Conservation (phyloP, 164 flowering plant species). For the Malania oleifera region DNA sequence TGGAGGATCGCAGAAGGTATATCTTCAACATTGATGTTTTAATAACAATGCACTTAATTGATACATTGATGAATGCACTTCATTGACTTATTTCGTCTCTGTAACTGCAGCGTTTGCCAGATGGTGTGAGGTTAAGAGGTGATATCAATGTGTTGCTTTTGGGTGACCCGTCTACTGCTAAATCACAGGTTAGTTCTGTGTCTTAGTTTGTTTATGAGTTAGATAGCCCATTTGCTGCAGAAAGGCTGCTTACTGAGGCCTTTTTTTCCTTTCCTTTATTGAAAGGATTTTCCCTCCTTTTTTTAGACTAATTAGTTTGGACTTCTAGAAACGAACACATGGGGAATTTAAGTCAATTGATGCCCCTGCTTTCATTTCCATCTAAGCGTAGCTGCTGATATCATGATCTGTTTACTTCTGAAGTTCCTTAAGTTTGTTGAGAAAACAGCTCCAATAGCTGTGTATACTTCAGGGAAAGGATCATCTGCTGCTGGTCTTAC, state of each 20-base stretch:
- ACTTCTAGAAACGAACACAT: not conserved
- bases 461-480: conserved; percentile 98
- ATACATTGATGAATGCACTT: not conserved
- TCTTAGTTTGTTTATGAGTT: not conserved
- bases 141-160: conserved; percentile 92
- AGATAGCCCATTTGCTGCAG: not conserved
- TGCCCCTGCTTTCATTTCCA: not conserved
- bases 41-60: not conserved
- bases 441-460: conserved; percentile 98
- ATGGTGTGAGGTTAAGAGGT: conserved; percentile 93
- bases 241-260: not conserved
- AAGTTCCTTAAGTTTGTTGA: conserved; percentile 99
- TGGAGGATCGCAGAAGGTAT: conserved; percentile 98
- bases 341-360: not conserved
- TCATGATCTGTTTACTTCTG: conserved; percentile 14
- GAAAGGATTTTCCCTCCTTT: not conserved
- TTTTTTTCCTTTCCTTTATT: not conserved
- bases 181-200: conserved; percentile 69
- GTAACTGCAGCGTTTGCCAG: conserved; percentile 71
- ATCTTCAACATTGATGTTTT: conserved; percentile 8
- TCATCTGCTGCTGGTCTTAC: conserved; percentile 99
- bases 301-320: not conserved
- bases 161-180: conserved; percentile 99
- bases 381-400: not conserved
- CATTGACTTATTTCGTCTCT: not conserved